These are phyloP conservation scores for Dryadomyces quercivorus DNA, from an alignment of 2,329 filamentous ascomycete species.

Conservation along the genomic window DNA sequence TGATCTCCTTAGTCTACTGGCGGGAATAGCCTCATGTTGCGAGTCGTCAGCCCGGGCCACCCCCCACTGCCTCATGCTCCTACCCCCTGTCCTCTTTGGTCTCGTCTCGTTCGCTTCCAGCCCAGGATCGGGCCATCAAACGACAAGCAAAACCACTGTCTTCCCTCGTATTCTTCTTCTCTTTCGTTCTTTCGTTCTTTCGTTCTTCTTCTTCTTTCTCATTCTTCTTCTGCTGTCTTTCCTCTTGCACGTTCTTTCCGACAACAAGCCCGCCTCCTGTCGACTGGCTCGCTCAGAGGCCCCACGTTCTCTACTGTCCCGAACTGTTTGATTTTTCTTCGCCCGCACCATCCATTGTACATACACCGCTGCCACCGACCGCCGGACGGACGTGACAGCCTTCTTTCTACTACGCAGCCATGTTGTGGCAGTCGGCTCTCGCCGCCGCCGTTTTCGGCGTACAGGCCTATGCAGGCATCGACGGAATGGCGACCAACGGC, in stretches of 20 bases:
- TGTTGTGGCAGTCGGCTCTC: slow-evolving; percentile 24
- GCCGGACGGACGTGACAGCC: slow-evolving; percentile 10
- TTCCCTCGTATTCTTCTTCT: not conserved
- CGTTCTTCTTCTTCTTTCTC: not conserved
- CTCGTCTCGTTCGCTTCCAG: not conserved
- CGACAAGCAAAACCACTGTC: not conserved
- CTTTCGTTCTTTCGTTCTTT: not conserved
- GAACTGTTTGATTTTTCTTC: not conserved
- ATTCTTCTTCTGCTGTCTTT: not conserved
- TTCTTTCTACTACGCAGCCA: slow-evolving; percentile 10
- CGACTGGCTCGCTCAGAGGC: not conserved
- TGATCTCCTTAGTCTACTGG: too few relatives aligned
- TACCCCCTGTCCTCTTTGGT: not conserved
- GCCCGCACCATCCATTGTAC: not conserved
- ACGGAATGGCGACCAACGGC: slow-evolving; percentile 15
- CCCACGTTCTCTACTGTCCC: not conserved
- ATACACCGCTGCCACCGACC: not conserved
- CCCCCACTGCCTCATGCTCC: not conserved
- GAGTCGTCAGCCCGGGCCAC: not conserved
- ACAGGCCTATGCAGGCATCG: slow-evolving; percentile 22
- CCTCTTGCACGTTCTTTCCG: not conserved
- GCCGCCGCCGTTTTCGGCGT: slow-evolving; percentile 23
- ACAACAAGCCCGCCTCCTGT: not conserved
- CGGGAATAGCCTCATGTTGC: not conserved
- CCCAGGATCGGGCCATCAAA: not conserved